Conservation (phyloP, 75 land plant genomes). For the Selaginella tamariscina region DNA sequence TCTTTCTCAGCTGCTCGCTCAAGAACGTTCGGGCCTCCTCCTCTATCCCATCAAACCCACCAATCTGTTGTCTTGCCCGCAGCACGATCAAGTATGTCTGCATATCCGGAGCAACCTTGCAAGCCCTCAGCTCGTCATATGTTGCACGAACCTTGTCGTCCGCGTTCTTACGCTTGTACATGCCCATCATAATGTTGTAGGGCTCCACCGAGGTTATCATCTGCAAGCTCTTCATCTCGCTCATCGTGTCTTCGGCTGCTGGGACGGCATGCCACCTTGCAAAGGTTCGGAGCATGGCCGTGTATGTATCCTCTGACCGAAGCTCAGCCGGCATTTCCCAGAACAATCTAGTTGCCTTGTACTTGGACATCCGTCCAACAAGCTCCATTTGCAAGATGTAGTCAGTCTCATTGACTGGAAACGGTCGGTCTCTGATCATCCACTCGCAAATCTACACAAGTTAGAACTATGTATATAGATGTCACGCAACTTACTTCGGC, state of each 20-base stretch:
- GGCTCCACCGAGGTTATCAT: background rate
- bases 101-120: background rate
- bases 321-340: background rate
- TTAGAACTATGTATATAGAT: no score
- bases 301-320: background rate
- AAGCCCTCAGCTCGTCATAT: background rate
- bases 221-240: background rate
- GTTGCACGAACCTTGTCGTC: background rate
- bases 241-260: background rate
- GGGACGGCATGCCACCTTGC: background rate
- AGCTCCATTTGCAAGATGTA: background rate
- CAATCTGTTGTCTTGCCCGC: background rate
- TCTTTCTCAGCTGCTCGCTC: background rate
- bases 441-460: background rate
- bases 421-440: background rate
- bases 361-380: background rate
- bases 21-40: background rate
- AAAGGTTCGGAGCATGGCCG: background rate
- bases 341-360: background rate
- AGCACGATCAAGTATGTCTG: background rate
- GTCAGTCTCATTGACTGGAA: background rate
- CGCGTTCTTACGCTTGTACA: background rate
- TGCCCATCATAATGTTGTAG: background rate
- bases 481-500: background rate
- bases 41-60: background rate